Evolutionary conservation across 495 filamentous ascomycete species (phyloP), one percentile per base, ranked within the genome.

Genomic region (Aspergillus affinis): DNA sequence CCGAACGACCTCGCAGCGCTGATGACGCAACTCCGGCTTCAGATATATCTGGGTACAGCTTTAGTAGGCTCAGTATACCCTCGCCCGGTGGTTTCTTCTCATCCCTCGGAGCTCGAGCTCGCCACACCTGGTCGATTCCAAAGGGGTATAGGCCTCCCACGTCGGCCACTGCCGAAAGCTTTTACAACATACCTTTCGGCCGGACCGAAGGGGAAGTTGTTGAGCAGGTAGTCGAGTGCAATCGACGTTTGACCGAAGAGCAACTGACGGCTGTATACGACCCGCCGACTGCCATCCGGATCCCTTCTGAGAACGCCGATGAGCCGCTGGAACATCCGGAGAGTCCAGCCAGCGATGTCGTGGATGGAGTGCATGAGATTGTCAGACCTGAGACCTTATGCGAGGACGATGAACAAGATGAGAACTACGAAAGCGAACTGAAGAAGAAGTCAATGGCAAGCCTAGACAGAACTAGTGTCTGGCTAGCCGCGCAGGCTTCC

Each of bases 51-150:
- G 69, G 70, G 2, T 81, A 82, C 65, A 84, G 83, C 55, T 80
- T 93, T 57, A 88, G 86, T 60, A 78, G 81, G 71, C 77, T 96
- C 57, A 86, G 91, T 54, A 91, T 97, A 51, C 92, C 92, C 3
- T 96, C 92, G 2, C 92, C 92, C 0, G 90, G 91, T 26, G 90
- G 90, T 0, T 96, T 97, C 79, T 97, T 97, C 71, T 88, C 90
- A 19, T 91, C 89, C 0, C 81, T 97, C 18, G 88, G 83, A 17
- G 79, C 84, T 2, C 81, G 85, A 51, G 84, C 86, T 30, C 82
- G 91, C 54, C 85, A 88, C 66, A 94, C 92, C 5, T 97, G 92
- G 92, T 78, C 79, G 3, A 66, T 78, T 44, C 80, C 81, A 13
- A 70, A 63, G 48, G 65, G 58, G 10, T 73, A 69, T 21, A 75